phyloP scores from a whole-genome alignment of 192 early-diverging fungal species.

The Borealophlyctis nickersoniae region DNA sequence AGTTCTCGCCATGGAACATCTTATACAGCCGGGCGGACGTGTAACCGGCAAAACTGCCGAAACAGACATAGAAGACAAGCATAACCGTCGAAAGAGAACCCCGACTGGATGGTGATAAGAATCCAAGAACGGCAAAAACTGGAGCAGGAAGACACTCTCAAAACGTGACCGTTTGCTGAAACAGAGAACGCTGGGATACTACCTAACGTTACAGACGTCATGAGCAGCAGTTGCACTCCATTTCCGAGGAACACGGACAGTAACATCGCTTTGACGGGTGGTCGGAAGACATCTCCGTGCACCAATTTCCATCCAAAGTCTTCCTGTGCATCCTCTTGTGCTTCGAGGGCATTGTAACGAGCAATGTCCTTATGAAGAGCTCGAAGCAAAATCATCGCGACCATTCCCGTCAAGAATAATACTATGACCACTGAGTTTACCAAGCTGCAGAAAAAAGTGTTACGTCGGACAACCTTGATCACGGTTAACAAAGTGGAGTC shows the following conservation, averaged over 20 bases:
- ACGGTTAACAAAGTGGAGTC: background rate
- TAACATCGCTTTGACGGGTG: conserved; percentile 43
- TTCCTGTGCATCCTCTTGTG: conserved; percentile 55
- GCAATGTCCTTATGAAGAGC: conserved; percentile 57
- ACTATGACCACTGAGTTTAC: conserved; percentile 61
- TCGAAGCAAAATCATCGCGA: conserved; percentile 54
- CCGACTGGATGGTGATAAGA: conserved; percentile 79
- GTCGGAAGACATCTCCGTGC: conserved; percentile 60
- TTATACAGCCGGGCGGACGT: conserved; percentile 87
- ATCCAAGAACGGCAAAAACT: conserved; percentile 92
- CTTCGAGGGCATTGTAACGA: conserved; percentile 54
- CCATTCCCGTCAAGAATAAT: conserved; percentile 56
- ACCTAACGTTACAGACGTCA: conserved; percentile 55
- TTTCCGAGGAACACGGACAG: conserved; percentile 55
- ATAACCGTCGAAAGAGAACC: conserved; percentile 92
- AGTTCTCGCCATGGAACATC: conserved; percentile 87
- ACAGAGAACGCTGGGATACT: conserved; percentile 1
- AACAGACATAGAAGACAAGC: conserved; percentile 89
- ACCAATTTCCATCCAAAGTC: conserved; percentile 68
- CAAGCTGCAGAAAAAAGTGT: conserved; percentile 18
- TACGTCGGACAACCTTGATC: background rate
- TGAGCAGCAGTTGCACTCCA: conserved; percentile 54
- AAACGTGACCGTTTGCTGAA: too few species aligned
- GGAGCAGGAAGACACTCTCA: too few species aligned
- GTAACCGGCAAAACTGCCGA: conserved; percentile 84